These are phyloP conservation scores for Cubamyces lactineus DNA, from an alignment of 768 basidiomycete genomes.

Conservation along the genomic window DNA sequence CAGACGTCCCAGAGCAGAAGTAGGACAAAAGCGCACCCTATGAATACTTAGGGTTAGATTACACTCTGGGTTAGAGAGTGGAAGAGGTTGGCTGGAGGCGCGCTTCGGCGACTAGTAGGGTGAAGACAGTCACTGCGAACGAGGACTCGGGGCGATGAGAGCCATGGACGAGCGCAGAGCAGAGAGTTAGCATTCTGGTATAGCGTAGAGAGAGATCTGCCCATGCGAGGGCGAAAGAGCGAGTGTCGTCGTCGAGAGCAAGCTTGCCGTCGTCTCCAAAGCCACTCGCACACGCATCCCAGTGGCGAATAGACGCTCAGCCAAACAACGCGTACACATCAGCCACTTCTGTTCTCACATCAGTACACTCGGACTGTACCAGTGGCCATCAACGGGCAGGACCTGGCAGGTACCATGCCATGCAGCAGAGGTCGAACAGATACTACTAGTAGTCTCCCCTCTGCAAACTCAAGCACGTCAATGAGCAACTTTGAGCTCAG, in stretches of 20 bases:
- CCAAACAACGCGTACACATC: conserved; percentile 18
- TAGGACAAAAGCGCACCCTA: conserved; percentile 38
- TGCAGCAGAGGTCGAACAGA: too few relatives aligned
- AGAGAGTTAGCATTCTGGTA: background rate
- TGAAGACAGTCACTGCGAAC: conserved; percentile 33
- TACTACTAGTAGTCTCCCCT: too few relatives aligned
- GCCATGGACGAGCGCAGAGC: conserved; percentile 29
- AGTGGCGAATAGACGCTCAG: background rate
- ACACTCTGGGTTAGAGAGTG: conserved; percentile 51
- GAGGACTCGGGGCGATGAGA: conserved; percentile 55
- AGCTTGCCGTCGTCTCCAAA: background rate
- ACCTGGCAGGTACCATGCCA: too few relatives aligned
- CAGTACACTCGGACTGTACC: too few relatives aligned
- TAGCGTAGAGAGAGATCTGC: background rate
- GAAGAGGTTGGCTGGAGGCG: conserved; percentile 55
- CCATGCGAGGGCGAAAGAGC: conserved; percentile 12
- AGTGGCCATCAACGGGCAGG: too few relatives aligned
- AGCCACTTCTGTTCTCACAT: background rate
- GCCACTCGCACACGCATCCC: background rate
- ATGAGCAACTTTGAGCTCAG: too few relatives aligned
- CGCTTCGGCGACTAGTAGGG: conserved; percentile 35
- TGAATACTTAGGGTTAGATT: conserved; percentile 64
- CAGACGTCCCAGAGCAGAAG: conserved; percentile 36
- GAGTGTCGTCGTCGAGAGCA: conserved; percentile 25
- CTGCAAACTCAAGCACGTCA: too few relatives aligned